Evolutionary conservation across 2,329 filamentous ascomycete species (phyloP).

Genomic region (Fusarium annulatum): DNA sequence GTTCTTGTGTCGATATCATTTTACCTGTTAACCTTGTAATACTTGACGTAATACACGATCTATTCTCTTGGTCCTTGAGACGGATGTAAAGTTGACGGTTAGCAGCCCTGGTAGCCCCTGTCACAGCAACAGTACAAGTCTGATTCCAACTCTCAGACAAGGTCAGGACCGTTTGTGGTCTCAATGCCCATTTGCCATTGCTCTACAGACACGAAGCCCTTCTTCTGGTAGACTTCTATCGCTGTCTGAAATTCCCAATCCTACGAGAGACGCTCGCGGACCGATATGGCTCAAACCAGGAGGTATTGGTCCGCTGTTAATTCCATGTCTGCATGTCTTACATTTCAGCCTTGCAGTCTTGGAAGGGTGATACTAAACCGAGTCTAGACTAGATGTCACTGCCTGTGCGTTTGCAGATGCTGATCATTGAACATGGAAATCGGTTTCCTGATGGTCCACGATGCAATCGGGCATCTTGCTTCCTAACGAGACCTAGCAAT

Average conservation of each 20-base stretch:
- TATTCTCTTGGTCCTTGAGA: neutral
- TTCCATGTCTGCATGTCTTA: neutral
- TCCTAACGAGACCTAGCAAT: neutral
- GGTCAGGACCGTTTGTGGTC: slow-evolving; percentile 14
- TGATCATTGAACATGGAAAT: slow-evolving; percentile 1
- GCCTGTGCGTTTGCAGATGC: neutral
- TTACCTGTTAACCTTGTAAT: neutral
- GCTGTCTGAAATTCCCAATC: slow-evolving; percentile 10
- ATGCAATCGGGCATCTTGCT: neutral
- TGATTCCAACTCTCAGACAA: neutral
- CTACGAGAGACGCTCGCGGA: neutral
- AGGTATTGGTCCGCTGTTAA: slow-evolving; percentile 16
- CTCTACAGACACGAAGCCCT: slow-evolving; percentile 6
- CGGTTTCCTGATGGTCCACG: neutral
- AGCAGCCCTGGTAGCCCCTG: neutral
- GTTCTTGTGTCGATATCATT: neutral
- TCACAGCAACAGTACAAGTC: neutral
- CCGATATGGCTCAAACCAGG: slow-evolving; percentile 3
- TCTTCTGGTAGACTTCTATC: slow-evolving; percentile 27
- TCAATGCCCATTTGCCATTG: slow-evolving; percentile 21
- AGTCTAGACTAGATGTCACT: slow-evolving; percentile 1
- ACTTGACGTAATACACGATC: neutral
- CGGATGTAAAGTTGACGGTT: neutral
- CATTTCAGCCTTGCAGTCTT: slow-evolving; percentile 22
- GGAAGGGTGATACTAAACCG: neutral